Percentiles rank a stretch among this genome's conserved stretches.
phyloP scores from a whole-genome alignment of 2,329 filamentous ascomycete species.

The Fusarium siculi region DNA sequence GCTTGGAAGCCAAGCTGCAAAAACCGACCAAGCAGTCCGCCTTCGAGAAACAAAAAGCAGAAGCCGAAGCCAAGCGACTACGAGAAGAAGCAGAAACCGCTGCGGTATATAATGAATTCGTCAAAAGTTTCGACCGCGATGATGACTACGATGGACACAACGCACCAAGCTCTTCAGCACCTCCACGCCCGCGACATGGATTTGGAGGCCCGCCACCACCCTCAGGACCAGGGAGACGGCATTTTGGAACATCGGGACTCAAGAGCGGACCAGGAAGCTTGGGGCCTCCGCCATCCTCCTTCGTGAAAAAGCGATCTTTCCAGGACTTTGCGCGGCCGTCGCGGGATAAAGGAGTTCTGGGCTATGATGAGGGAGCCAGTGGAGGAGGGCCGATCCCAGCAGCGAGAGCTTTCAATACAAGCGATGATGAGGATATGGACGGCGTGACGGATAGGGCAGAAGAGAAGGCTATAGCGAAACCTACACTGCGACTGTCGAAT shows the following conservation, averaged over 20 bases:
- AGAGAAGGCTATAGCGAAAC: conserved; percentile 69
- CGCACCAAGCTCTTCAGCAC: conserved; percentile 18
- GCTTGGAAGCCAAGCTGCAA: conserved; percentile 80
- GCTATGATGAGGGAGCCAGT: conserved; percentile 49
- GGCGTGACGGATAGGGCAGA: conserved; percentile 58
- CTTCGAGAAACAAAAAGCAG: conserved; percentile 89
- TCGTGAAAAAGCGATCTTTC: conserved; percentile 65
- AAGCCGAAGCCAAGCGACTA: conserved; percentile 87
- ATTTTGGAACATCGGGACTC: conserved; percentile 68
- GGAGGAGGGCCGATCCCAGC: conserved; percentile 64
- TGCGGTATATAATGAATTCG: conserved; percentile 86
- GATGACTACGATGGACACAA: conserved; percentile 55
- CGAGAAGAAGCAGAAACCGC: conserved; percentile 89
- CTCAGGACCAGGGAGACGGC: conserved; percentile 61
- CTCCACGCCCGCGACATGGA: conserved; percentile 41
- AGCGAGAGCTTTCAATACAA: conserved; percentile 78
- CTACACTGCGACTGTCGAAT: conserved; percentile 70
- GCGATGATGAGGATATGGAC: conserved; percentile 64
- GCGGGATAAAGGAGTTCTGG: conserved; percentile 46
- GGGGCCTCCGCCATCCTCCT: conserved; percentile 61
- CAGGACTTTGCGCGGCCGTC: conserved; percentile 54
- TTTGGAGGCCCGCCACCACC: conserved; percentile 43
- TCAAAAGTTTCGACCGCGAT: conserved; percentile 79
- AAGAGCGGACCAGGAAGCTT: conserved; percentile 73
- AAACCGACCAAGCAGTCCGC: conserved; percentile 85